Percentiles rank a stretch among this genome's conserved stretches.
These are phyloP conservation scores for Claviceps fusiformis DNA, from an alignment of 2,329 filamentous ascomycete species.

Conservation along the genomic window DNA sequence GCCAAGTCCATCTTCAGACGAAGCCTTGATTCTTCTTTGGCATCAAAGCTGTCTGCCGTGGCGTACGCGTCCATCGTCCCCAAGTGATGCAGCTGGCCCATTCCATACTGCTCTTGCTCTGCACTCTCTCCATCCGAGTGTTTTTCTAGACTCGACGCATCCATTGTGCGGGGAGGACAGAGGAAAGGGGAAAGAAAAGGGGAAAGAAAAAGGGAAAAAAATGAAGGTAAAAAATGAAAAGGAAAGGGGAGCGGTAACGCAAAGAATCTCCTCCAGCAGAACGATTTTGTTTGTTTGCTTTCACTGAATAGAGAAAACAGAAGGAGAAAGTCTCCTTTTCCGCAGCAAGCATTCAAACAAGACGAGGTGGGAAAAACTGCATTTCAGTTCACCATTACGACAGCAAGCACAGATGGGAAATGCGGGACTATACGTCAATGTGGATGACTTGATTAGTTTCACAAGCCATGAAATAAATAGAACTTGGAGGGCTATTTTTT, in stretches of 20 bases:
- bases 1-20: constrained; percentile 50
- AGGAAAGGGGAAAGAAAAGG: no score
- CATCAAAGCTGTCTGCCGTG: constrained; percentile 28
- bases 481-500: background rate
- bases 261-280: background rate
- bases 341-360: no score
- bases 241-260: background rate
- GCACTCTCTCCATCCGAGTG: background rate
- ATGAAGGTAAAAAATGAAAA: background rate
- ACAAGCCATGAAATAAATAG: background rate
- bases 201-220: background rate
- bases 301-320: background rate
- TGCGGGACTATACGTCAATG: no score
- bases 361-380: no score
- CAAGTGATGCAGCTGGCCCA: background rate
- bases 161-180: background rate
- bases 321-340: background rate
- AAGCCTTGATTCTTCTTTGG: constrained; percentile 39
- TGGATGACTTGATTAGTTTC: no score
- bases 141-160: background rate
- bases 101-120: background rate
- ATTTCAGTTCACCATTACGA: no score
- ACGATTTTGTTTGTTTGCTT: background rate
- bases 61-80: background rate
- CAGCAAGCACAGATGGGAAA: no score